phyloP scores from a whole-genome alignment of 208 protist species.

The Acanthamoeba polyphaga region DNA sequence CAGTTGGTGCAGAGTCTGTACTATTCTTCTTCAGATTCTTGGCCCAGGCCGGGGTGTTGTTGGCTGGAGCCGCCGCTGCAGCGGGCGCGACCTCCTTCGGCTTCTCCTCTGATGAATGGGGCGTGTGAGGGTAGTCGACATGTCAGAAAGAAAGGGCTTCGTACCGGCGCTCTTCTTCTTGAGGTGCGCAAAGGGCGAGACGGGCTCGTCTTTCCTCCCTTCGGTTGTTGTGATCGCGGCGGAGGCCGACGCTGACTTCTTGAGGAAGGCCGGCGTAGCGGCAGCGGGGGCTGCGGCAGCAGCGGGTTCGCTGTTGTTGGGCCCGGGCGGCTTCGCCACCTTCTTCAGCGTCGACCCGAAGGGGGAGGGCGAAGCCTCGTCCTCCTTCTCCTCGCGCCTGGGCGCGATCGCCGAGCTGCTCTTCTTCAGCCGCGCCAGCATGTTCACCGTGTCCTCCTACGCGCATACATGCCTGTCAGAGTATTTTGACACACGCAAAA shows the following conservation, averaged over 20 bases:
- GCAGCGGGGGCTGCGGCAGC: too few species aligned
- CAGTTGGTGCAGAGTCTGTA: background rate
- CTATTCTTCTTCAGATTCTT: constrained; percentile 26
- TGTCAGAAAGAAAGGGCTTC: background rate
- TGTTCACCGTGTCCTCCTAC: background rate
- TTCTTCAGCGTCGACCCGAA: background rate
- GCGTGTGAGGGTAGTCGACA: background rate
- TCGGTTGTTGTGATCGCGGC: too few species aligned
- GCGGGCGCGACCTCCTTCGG: background rate
- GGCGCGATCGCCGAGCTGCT: background rate
- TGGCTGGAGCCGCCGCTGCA: too few species aligned
- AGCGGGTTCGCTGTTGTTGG: too few species aligned
- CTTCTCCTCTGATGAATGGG: background rate
- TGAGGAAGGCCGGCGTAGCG: too few species aligned
- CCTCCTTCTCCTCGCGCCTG: background rate
- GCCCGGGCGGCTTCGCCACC: background rate
- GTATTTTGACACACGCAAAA: too few species aligned
- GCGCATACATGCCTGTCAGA: too few species aligned
- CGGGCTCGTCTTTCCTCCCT: background rate
- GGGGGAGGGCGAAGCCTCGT: background rate
- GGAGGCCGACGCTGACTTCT: too few species aligned
- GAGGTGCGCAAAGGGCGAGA: background rate
- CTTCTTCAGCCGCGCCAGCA: background rate
- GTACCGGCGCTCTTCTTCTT: background rate
- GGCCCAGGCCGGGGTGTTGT: background rate